Evolutionary conservation across 768 basidiomycete species (phyloP).

Genomic region (Tricholoma bakamatsutake): DNA sequence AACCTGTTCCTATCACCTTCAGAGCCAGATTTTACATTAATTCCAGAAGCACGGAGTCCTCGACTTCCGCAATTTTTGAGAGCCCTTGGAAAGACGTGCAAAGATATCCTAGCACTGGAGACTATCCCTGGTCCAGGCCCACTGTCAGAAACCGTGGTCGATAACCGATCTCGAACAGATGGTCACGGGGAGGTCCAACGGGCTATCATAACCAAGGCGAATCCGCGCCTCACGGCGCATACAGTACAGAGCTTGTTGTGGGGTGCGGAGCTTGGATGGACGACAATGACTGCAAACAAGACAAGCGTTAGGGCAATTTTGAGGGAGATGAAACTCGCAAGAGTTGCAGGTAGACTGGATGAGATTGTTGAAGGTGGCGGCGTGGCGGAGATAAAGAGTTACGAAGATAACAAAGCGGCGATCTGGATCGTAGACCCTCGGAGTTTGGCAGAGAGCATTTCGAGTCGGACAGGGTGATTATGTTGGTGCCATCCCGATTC

Average conservation of each 20-base stretch:
- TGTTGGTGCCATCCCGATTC: not conserved
- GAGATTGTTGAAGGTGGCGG: slow-evolving; percentile 13
- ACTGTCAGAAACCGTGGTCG: slow-evolving; percentile 17
- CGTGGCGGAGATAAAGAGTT: slow-evolving; percentile 3
- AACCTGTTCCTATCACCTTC: slow-evolving; percentile 36
- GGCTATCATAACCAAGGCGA: slow-evolving; percentile 46
- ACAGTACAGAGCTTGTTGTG: slow-evolving; percentile 69
- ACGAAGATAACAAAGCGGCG: slow-evolving; percentile 16
- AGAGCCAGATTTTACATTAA: slow-evolving; percentile 7
- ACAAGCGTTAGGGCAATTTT: slow-evolving; percentile 73
- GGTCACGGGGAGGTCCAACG: slow-evolving; percentile 40
- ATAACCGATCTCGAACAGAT: slow-evolving; percentile 3
- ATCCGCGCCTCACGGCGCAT: slow-evolving; percentile 64
- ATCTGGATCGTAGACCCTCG: slow-evolving; percentile 79
- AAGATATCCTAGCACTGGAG: slow-evolving; percentile 46
- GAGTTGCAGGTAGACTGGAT: slow-evolving; percentile 27
- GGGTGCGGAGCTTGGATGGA: slow-evolving; percentile 68
- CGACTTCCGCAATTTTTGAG: slow-evolving; percentile 35
- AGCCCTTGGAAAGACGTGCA: slow-evolving; percentile 46
- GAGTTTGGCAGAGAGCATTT: slow-evolving; percentile 64
- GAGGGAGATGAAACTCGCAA: slow-evolving; percentile 50
- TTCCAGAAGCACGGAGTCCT: slow-evolving; percentile 1
- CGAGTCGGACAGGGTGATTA: slow-evolving; percentile 4
- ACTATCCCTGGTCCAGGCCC: slow-evolving; percentile 29
- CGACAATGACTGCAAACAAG: slow-evolving; percentile 83